Percentiles rank a stretch among this genome's conserved stretches.
Evolutionary conservation across 2,329 filamentous ascomycete species (phyloP).

Genomic region (Microascus cirrosus): DNA sequence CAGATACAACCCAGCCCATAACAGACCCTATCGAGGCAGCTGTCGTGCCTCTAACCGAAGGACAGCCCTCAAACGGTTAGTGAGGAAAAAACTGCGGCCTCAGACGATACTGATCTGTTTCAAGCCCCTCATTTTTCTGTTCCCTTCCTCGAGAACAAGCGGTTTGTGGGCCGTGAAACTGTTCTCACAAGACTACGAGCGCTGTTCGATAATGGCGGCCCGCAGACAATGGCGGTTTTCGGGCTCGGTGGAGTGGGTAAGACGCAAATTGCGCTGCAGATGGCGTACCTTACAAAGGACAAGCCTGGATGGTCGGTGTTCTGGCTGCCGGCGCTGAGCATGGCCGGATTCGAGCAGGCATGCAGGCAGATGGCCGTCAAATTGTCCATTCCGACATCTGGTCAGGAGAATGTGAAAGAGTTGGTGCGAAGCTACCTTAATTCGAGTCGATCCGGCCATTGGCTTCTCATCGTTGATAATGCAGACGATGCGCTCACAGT

Average conservation of each 20-base stretch:
- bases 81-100: not conserved
- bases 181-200: not conserved
- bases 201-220: not conserved
- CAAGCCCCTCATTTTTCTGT: not conserved
- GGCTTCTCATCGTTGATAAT: slow-evolving; percentile 30
- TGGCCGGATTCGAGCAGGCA: slow-evolving; percentile 25
- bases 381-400: slow-evolving; percentile 21
- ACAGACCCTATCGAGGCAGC: too few species aligned
- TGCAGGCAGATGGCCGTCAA: slow-evolving; percentile 20
- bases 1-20: too few species aligned
- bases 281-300: slow-evolving; percentile 24
- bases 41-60: not conserved
- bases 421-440: slow-evolving; percentile 35
- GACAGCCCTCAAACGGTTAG: not conserved
- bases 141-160: not conserved
- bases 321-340: slow-evolving; percentile 28
- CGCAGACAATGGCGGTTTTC: slow-evolving; percentile 14
- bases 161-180: not conserved
- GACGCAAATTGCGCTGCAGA: slow-evolving; percentile 24
- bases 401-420: slow-evolving; percentile 47
- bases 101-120: not conserved
- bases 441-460: slow-evolving; percentile 16
- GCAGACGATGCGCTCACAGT: slow-evolving; percentile 22
- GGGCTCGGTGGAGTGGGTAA: slow-evolving; percentile 30
- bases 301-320: slow-evolving; percentile 26